phyloP scores from a whole-genome alignment of 2,329 filamentous ascomycete genomes.

The Colletotrichum godetiae region DNA sequence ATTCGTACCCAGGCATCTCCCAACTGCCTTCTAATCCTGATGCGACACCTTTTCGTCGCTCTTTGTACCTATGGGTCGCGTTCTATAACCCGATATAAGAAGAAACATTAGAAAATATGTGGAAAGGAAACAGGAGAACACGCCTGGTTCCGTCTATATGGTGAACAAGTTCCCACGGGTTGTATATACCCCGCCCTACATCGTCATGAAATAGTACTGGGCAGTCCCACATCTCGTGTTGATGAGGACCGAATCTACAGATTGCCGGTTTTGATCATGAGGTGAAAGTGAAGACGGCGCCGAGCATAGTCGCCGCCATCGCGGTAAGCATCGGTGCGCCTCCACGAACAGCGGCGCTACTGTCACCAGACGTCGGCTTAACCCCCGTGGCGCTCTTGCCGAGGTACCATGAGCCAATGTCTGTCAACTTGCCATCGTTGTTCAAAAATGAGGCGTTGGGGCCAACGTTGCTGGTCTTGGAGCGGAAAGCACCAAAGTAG shows the following conservation, averaged over 20 bases:
- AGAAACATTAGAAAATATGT: background rate
- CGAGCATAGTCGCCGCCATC: background rate
- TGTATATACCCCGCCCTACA: background rate
- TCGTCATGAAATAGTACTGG: background rate
- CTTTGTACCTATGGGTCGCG: background rate
- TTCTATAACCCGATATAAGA: slow-evolving; percentile 6
- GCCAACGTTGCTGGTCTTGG: slow-evolving; percentile 77
- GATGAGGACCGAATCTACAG: background rate
- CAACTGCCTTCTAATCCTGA: background rate
- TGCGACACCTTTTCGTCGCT: background rate
- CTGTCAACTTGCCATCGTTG: slow-evolving; percentile 74
- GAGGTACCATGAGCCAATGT: slow-evolving; percentile 84
- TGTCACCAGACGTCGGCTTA: slow-evolving; percentile 42
- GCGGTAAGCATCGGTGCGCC: slow-evolving; percentile 17
- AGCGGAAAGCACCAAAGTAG: slow-evolving; percentile 81
- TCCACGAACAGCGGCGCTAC: slow-evolving; percentile 8
- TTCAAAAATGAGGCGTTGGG: slow-evolving; percentile 78
- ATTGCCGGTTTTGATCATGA: background rate
- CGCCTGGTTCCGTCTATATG: slow-evolving; percentile 13
- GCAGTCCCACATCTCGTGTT: background rate
- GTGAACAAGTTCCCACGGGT: background rate
- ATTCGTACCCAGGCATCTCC: background rate
- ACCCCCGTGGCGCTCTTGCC: slow-evolving; percentile 63
- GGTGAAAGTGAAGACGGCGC: background rate
- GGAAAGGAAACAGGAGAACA: background rate